These are phyloP conservation scores for Aspergillus diversus DNA, from an alignment of 495 filamentous ascomycete species.

Conservation along the genomic window DNA sequence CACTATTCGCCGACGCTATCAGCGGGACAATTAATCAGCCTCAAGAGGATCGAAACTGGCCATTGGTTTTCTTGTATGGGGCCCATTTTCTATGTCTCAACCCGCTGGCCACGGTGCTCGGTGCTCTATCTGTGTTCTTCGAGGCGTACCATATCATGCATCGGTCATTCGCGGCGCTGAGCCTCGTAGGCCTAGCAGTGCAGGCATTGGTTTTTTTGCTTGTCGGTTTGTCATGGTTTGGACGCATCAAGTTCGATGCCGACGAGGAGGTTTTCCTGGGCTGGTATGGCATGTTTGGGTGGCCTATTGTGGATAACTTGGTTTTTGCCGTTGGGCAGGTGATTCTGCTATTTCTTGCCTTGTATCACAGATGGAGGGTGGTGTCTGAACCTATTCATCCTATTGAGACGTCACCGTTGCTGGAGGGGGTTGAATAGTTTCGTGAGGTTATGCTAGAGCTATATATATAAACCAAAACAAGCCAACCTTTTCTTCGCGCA, in stretches of 20 bases:
- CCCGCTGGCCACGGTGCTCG: conserved; percentile 5
- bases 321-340: conserved; percentile 3
- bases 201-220: conserved; percentile 7
- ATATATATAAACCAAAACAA: no score
- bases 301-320: neutral
- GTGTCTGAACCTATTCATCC: no score
- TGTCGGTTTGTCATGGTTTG: conserved; percentile 9
- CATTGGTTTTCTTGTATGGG: neutral
- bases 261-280: neutral
- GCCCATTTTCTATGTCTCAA: conserved; percentile 8
- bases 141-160: conserved; percentile 9
- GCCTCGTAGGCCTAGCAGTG: conserved; percentile 7
- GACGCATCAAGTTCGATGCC: conserved; percentile 8
- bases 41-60: neutral
- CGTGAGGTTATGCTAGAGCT: no score
- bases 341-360: neutral
- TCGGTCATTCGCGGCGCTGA: conserved; percentile 1
- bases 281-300: conserved; percentile 1
- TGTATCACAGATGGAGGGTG: no score
- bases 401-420: no score
- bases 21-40: neutral
- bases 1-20: conserved; percentile 9
- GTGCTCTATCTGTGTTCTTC: neutral
- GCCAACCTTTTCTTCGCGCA: no score
- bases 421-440: no score